Conservation (phyloP, 169 alveolate genomes). For the Plasmodium cynomolgi region DNA sequence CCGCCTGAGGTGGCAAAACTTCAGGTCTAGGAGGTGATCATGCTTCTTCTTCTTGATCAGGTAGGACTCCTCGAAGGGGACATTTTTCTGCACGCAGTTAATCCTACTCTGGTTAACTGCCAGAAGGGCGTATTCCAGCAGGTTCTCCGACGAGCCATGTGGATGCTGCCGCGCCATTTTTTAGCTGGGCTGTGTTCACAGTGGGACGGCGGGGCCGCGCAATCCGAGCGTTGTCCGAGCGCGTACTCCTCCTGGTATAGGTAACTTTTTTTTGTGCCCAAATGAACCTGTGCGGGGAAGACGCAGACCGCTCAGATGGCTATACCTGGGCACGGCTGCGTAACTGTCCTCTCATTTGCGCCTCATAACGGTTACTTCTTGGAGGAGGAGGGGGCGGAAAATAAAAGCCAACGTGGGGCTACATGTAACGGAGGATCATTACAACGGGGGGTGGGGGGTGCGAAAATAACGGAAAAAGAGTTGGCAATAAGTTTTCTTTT, state of each 20-base stretch:
- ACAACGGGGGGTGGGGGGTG: background rate
- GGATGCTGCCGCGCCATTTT: conserved; percentile 10
- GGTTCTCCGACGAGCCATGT: conserved; percentile 1
- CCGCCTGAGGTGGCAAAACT: conserved; percentile 31
- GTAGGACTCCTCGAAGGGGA: conserved; percentile 63
- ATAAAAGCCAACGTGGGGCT: background rate
- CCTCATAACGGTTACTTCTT: background rate
- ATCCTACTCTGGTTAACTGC: conserved; percentile 24
- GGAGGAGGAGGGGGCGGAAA: background rate
- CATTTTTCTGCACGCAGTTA: conserved; percentile 25
- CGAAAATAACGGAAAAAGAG: background rate
- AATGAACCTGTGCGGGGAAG: background rate
- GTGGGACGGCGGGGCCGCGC: background rate
- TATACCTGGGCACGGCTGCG: background rate
- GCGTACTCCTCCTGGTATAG: background rate
- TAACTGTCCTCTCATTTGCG: background rate
- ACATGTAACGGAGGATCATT: background rate
- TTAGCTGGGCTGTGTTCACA: background rate
- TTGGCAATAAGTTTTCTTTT: background rate
- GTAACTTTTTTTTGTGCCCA: background rate
- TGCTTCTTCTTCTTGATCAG: conserved; percentile 34
- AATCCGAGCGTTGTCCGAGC: background rate
- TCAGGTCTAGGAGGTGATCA: conserved; percentile 30
- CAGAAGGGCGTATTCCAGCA: conserved; percentile 21
- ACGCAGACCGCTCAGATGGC: background rate